These are phyloP conservation scores for Lactarius evosmus DNA, from an alignment of 768 basidiomycete genomes.

Conservation along the genomic window DNA sequence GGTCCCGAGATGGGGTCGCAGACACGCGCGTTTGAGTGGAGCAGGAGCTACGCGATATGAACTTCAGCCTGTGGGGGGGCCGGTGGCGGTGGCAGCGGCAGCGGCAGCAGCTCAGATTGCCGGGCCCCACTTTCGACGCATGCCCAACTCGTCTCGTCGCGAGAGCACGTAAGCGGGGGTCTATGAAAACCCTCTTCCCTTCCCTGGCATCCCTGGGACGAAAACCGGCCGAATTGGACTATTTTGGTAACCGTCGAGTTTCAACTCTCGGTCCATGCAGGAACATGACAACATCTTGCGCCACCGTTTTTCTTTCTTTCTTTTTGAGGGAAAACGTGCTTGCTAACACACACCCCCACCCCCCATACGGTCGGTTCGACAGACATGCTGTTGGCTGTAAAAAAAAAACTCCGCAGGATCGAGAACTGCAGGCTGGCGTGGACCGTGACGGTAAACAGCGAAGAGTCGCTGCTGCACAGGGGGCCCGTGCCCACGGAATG, in stretches of 20 bases:
- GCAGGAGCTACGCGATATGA: neutral
- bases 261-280: too few relatives aligned
- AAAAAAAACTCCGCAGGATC: neutral
- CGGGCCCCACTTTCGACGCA: neutral
- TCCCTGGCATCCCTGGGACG: too few relatives aligned
- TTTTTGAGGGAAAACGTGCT: too few relatives aligned
- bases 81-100: neutral
- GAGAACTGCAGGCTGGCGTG: neutral
- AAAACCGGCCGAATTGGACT: too few relatives aligned
- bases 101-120: neutral
- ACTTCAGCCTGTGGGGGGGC: neutral
- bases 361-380: neutral
- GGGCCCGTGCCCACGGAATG: neutral
- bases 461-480: neutral
- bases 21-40: neutral
- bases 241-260: too few relatives aligned
- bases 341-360: too few relatives aligned
- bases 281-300: too few relatives aligned
- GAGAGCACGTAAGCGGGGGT: too few relatives aligned
- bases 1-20: neutral
- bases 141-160: too few relatives aligned
- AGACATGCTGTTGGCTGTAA: neutral
- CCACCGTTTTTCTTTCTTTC: too few relatives aligned
- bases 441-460: neutral
- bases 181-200: too few relatives aligned